phyloP scores from a whole-genome alignment of 768 basidiomycete species.

The Bullera alba region DNA sequence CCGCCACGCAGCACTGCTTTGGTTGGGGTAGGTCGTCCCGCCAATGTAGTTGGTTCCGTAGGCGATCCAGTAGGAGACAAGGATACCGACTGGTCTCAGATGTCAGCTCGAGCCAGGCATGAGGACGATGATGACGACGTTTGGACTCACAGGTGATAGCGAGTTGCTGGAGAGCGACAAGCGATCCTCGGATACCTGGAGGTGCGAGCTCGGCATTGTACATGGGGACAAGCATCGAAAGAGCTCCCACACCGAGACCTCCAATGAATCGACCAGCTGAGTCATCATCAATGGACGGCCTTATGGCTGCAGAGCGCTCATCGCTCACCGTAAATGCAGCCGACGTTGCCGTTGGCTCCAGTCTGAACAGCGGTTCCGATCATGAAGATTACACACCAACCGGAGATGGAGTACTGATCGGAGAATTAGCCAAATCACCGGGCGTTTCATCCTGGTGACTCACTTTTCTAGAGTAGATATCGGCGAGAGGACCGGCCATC shows the following conservation, averaged over 20 bases:
- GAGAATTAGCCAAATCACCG: conserved; percentile 32
- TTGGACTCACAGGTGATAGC: conserved; percentile 76
- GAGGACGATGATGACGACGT: conserved; percentile 37
- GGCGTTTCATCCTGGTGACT: conserved; percentile 47
- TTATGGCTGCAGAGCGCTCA: not conserved
- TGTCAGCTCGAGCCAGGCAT: not conserved
- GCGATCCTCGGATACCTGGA: conserved; percentile 71
- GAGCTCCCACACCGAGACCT: conserved; percentile 71
- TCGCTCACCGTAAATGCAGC: conserved; percentile 57
- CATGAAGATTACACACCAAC: conserved; percentile 65
- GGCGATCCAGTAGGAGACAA: conserved; percentile 50
- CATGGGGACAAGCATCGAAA: conserved; percentile 75
- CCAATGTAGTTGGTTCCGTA: conserved; percentile 56
- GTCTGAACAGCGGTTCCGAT: conserved; percentile 55
- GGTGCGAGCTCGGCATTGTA: conserved; percentile 59
- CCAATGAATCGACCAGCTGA: conserved; percentile 61
- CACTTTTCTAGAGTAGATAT: conserved; percentile 66
- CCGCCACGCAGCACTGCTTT: conserved; percentile 67
- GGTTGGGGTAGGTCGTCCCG: conserved; percentile 47
- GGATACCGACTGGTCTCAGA: conserved; percentile 24
- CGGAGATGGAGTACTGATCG: conserved; percentile 31
- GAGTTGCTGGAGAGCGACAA: conserved; percentile 74
- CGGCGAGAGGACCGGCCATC: conserved; percentile 60
- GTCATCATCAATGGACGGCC: conserved; percentile 1
- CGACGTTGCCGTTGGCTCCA: conserved; percentile 49